phyloP scores from a whole-genome alignment of 2,329 filamentous ascomycete species.

The Botrytis pseudocinerea region DNA sequence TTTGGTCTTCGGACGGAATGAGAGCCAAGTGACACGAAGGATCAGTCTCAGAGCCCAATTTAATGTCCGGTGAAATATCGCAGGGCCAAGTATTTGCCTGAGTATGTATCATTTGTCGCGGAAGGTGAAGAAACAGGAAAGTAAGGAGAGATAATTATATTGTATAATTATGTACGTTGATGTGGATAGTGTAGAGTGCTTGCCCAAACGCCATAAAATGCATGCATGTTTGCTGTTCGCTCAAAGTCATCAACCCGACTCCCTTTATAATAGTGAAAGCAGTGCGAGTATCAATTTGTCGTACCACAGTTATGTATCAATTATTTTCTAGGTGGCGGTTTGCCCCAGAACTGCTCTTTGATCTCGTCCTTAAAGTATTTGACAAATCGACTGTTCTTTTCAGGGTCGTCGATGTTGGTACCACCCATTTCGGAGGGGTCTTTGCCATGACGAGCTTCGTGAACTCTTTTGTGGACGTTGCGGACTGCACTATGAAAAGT shows the following conservation, averaged over 20 bases:
- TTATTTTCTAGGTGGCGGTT: slow-evolving; percentile 31
- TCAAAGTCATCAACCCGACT: not conserved
- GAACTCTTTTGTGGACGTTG: slow-evolving; percentile 46
- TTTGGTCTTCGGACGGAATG: slow-evolving; percentile 47
- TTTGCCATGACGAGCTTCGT: slow-evolving; percentile 47
- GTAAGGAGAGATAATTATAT: not conserved
- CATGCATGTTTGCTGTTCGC: not conserved
- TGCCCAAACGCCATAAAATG: slow-evolving; percentile 1
- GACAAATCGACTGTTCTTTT: slow-evolving; percentile 42
- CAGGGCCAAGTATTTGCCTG: not conserved
- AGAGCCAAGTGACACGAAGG: slow-evolving; percentile 46
- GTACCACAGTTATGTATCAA: slow-evolving; percentile 3
- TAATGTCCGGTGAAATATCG: slow-evolving; percentile 39
- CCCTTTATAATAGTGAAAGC: not conserved
- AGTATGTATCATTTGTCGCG: too few relatives aligned
- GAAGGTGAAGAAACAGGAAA: not conserved
- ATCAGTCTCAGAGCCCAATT: slow-evolving; percentile 45
- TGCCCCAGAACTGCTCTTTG: slow-evolving; percentile 46
- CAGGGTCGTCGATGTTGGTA: slow-evolving; percentile 47
- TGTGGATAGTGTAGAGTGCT: not conserved
- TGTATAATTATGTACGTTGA: not conserved
- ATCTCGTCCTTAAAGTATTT: slow-evolving; percentile 56
- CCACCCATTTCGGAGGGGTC: slow-evolving; percentile 51
- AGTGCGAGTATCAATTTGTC: too few relatives aligned
- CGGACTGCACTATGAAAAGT: slow-evolving; percentile 55